phyloP scores from a whole-genome alignment of 1,284 basidiomycete species.

The Kwoniella shivajii region DNA sequence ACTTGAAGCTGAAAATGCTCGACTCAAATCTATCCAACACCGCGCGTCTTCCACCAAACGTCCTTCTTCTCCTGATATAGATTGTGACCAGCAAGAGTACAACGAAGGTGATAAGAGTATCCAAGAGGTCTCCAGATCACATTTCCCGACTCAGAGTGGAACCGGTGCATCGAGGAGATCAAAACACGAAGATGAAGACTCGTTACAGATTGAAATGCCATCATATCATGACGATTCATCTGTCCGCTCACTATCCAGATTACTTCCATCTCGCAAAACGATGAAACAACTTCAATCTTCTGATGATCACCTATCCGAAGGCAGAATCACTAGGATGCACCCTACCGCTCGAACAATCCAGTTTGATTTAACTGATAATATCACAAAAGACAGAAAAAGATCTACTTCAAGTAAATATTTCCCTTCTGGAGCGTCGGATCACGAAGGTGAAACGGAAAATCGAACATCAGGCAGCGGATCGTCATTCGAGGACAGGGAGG shows the following conservation, averaged over 20 bases:
- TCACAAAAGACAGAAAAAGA: conserved; percentile 7
- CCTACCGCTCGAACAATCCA: conserved; percentile 30
- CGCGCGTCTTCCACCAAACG: too few species aligned
- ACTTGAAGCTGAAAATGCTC: conserved; percentile 28
- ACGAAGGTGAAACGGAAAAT: neutral
- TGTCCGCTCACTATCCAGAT: neutral
- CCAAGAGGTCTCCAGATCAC: conserved; percentile 12
- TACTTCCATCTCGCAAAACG: conserved; percentile 1
- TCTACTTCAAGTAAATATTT: conserved; percentile 26
- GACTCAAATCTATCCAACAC: conserved; percentile 16
- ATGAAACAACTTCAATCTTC: neutral
- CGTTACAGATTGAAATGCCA: conserved; percentile 35
- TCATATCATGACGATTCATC: conserved; percentile 20
- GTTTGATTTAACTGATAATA: conserved; percentile 15
- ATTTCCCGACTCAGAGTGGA: neutral
- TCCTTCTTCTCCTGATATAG: too few species aligned
- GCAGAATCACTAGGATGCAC: conserved; percentile 9
- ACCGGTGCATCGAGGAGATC: neutral
- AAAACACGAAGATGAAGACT: conserved; percentile 24
- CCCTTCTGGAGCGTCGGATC: neutral
- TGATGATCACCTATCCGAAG: neutral
- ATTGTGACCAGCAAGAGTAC: neutral
- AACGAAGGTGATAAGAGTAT: conserved; percentile 12
- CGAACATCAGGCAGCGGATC: too few species aligned
- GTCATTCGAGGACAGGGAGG: too few species aligned